These are phyloP conservation scores for Hypoxylon sp. DNA, from an alignment of 2,329 filamentous ascomycete genomes.

Conservation along the genomic window DNA sequence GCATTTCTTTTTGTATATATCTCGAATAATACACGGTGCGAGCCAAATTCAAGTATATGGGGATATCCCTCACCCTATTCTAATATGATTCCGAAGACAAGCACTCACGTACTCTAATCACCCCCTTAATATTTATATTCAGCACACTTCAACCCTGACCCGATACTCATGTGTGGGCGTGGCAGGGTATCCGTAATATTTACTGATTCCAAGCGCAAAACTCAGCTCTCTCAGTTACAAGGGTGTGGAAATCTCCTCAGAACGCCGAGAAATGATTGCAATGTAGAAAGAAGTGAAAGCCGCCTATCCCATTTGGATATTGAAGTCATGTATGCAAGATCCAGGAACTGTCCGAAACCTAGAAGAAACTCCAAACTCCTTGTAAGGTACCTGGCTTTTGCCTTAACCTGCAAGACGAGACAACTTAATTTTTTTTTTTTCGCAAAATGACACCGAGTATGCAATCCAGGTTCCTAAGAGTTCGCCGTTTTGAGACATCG, in stretches of 20 bases:
- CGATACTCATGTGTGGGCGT: slow-evolving; percentile 10
- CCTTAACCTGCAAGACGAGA: slow-evolving; percentile 28
- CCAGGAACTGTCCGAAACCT: slow-evolving; percentile 27
- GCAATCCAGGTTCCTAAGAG: slow-evolving; percentile 13
- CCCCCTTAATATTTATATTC: slow-evolving; percentile 27
- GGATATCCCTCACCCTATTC: slow-evolving; percentile 21
- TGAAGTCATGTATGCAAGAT: slow-evolving; percentile 26
- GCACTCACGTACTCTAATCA: background rate
- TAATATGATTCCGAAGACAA: slow-evolving; percentile 24
- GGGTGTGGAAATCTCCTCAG: slow-evolving; percentile 18
- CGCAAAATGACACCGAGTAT: slow-evolving; percentile 28
- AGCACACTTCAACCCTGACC: slow-evolving; percentile 23
- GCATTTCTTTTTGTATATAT: slow-evolving; percentile 22
- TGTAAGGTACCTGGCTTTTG: slow-evolving; percentile 31
- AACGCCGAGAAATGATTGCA: slow-evolving; percentile 34
- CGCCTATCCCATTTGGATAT: slow-evolving; percentile 22
- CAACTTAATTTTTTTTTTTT: slow-evolving; percentile 24
- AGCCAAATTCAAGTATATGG: slow-evolving; percentile 8
- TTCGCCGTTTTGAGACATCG: slow-evolving; percentile 3
- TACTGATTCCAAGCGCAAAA: slow-evolving; percentile 19
- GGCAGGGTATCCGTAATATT: slow-evolving; percentile 19
- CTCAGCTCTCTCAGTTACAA: slow-evolving; percentile 21
- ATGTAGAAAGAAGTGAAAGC: slow-evolving; percentile 33
- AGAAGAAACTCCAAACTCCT: slow-evolving; percentile 43
- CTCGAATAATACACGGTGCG: slow-evolving; percentile 22